phyloP scores from a whole-genome alignment of 345 rosid species.

The Sisymbrium irio region DNA sequence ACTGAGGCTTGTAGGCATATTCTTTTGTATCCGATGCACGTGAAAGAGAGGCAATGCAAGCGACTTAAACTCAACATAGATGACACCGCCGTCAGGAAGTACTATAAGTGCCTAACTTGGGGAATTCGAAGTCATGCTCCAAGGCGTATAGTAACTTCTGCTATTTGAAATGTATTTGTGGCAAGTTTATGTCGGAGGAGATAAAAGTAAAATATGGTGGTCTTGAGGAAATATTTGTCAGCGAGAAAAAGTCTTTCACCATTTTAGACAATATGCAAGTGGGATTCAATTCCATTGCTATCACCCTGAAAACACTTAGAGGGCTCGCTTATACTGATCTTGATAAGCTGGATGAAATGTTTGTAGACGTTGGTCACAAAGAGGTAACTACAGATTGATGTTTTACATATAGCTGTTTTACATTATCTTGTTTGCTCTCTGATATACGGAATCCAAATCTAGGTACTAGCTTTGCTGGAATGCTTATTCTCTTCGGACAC shows the following conservation, averaged over 20 bases:
- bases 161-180: conserved; percentile 1
- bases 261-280: conserved; percentile 12
- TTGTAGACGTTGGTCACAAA: neutral
- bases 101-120: neutral
- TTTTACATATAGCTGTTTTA: neutral
- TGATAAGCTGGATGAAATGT: neutral
- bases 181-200: conserved; percentile 1
- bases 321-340: neutral
- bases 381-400: neutral
- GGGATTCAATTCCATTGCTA: neutral
- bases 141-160: neutral
- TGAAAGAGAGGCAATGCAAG: neutral
- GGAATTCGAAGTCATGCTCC: neutral
- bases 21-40: conserved; percentile 2
- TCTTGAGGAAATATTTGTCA: conserved; percentile 1
- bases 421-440: neutral
- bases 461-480: conserved; percentile 12
- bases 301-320: neutral
- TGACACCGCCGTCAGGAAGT: neutral
- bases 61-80: neutral
- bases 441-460: neutral
- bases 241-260: neutral
- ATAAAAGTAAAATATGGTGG: neutral
- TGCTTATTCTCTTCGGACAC: conserved; percentile 9
- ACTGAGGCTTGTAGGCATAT: conserved; percentile 1